These are phyloP conservation scores for Chalciporus sphaerocephalus DNA, from an alignment of 768 basidiomycete genomes.

Conservation along the genomic window DNA sequence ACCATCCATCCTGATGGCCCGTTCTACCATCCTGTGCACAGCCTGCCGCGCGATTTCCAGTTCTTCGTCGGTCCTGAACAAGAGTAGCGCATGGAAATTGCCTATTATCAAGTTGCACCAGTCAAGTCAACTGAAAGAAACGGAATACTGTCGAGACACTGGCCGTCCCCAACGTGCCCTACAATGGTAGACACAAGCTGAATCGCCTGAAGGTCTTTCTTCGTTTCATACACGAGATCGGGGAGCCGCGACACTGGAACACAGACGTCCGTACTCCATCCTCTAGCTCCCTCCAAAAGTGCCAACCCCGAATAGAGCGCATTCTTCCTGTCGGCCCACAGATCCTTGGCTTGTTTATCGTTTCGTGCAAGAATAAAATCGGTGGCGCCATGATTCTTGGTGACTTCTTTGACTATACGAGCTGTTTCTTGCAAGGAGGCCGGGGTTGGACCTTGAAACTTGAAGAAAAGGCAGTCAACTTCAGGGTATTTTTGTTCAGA, in stretches of 20 bases:
- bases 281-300: conserved; percentile 50
- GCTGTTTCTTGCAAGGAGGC: conserved; percentile 60
- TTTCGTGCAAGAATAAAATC: conserved; percentile 62
- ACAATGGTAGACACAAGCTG: conserved; percentile 64
- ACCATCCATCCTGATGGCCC: conserved; percentile 68
- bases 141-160: conserved; percentile 26
- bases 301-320: conserved; percentile 55
- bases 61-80: conserved; percentile 59
- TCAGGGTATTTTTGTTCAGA: conserved; percentile 55
- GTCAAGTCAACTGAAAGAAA: not conserved
- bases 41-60: conserved; percentile 37
- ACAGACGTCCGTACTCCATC: conserved; percentile 76
- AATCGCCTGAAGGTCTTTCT: conserved; percentile 55
- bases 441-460: conserved; percentile 71
- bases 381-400: conserved; percentile 61
- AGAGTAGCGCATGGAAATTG: conserved; percentile 48
- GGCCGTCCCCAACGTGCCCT: conserved; percentile 74
- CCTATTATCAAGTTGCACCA: conserved; percentile 24
- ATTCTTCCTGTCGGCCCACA: conserved; percentile 78
- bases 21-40: conserved; percentile 58
- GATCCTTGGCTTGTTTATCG: conserved; percentile 58
- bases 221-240: conserved; percentile 62
- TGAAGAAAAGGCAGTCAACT: conserved; percentile 77
- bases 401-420: conserved; percentile 51
- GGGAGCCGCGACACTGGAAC: conserved; percentile 66